Evolutionary conservation across 164 flowering plant genomes (phyloP), one percentile per base, ranked within the genome.

Genomic region (Vitis rotundifolia): DNA sequence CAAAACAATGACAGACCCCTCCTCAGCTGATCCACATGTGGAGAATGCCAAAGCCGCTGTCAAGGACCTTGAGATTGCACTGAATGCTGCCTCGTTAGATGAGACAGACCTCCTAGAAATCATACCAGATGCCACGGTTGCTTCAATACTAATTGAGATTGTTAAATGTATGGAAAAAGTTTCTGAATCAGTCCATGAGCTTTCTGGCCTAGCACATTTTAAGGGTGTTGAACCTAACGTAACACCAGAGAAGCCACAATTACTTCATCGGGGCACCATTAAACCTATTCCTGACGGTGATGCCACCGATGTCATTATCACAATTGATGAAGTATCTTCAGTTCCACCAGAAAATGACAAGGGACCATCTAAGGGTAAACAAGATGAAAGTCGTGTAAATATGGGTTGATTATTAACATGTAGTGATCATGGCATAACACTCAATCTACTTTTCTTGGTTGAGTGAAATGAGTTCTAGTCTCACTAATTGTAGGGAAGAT

Each of bases 261-360:
- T 73, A 44, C 77, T 78, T 59, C 84, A 76, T 61, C 73, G 86
- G 14, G 86, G 83, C 55, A 70, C 29, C 8, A 69, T 85, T 26
- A 74, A 73, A 16, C 84, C 88, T 16, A 66, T 79, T 47, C 26
- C 48, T 4, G 80, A 71, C 0, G 56, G 16, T 47, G 63, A 37
- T 16, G 58, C 7, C 44, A 71, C 49, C 68, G 44, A 73, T 66
- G 68, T 81, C n/a, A 49, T 69, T 11, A 71, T 77, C 7, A 71
- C 51, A 8, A 26, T 77, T 9, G 16, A 67, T 58, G 72, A 63
- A n/a, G 50, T 13, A 15, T 11, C 61, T 9, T 14, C 67, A 10
- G 61, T 65, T 48, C 57, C 61, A 1, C 63, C 54, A 28, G 73
- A 70, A 58, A 70, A 49, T 7, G 37, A 54, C 57, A 63, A 52